phyloP scores from a whole-genome alignment of 306 rosid species.

The Oxytropis ochrocephala region DNA sequence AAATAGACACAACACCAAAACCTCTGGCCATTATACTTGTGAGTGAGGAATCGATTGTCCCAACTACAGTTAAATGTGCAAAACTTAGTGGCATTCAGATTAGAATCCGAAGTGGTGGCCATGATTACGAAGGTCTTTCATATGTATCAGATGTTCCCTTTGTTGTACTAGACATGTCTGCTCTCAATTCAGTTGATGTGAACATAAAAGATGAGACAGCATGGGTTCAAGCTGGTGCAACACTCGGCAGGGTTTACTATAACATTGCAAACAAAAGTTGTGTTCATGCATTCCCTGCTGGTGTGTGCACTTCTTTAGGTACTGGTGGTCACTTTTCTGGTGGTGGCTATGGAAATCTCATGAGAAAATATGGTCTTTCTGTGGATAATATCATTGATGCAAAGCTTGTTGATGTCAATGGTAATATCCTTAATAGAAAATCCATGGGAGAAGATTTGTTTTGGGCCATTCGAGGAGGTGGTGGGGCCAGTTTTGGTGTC shows the following conservation, averaged over 20 bases:
- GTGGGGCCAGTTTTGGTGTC: constrained; percentile 60
- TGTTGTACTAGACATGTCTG: constrained; percentile 23
- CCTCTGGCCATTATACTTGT: constrained; percentile 24
- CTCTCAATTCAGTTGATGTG: not conserved
- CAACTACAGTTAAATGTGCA: constrained; percentile 24
- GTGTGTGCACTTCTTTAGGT: constrained; percentile 51
- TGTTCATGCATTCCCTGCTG: constrained; percentile 35
- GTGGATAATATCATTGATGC: constrained; percentile 46
- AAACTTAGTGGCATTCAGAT: constrained; percentile 3
- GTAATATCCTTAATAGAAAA: constrained; percentile 13
- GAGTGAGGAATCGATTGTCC: not conserved
- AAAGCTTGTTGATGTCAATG: constrained; percentile 17
- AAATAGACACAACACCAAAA: constrained; percentile 10
- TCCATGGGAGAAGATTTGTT: constrained; percentile 35
- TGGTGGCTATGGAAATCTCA: constrained; percentile 73
- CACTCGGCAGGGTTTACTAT: constrained; percentile 24
- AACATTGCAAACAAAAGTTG: not conserved
- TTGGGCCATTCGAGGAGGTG: constrained; percentile 41
- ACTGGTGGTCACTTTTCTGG: constrained; percentile 66
- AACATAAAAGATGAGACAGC: not conserved
- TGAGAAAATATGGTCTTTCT: constrained; percentile 72
- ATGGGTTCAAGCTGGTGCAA: constrained; percentile 28
- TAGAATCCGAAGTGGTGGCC: constrained; percentile 35
- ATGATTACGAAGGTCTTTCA: constrained; percentile 28
- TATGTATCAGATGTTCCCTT: constrained; percentile 19